Evolutionary conservation across 2,329 filamentous ascomycete genomes (phyloP), one percentile per base, ranked within the genome.

Genomic region (Xylaria sp.): DNA sequence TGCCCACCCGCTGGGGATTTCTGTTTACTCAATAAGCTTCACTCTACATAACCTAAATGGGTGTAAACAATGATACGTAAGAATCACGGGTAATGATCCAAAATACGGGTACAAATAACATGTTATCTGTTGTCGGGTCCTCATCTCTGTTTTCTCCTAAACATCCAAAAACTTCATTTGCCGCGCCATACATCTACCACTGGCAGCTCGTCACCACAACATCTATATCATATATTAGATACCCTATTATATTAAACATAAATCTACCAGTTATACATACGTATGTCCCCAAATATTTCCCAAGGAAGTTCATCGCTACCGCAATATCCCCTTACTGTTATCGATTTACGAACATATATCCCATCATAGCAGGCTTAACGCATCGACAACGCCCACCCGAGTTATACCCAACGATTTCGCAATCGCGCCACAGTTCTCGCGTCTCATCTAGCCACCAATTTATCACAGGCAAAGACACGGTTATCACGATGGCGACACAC

Each of bases 401-500:
- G 51, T 34, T 13, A 34, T 54, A 32, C 18, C n/a, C 15, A n/a
- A 34, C 25, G 28, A 23, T 34, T n/a, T 23, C 15, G 1, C 13
- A 9, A 54, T 48, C 34, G 5, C 48, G 20, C 20, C 46, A 52
- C 18, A 5, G n/a, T 23, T 34, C 12, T 62, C 13, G n/a, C 44
- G 20, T 15, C 1, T 23, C 12, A 20, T 23, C 15, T 23, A 41
- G 52, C 39, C n/a, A 8, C 44, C 13, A 39, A 20, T 37, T 50
- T 6, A 1, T 23, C 34, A 5, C 34, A 9, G 10, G 8, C 34
- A 37, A 60, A 32, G 23, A 32, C 5, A 3, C n/a, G 23, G n/a
- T 32, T 25, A 55, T 62, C 34, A 68, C 41, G 70, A 71, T n/a
- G 9, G 15, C 28, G 9, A 57, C 10, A 15, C 3, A 8, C n/a